A percentile compares a stretch with the other conserved stretches of the same genome.
Evolutionary conservation across 306 rosid species (phyloP).

Genomic region (Castanea sativa): DNA sequence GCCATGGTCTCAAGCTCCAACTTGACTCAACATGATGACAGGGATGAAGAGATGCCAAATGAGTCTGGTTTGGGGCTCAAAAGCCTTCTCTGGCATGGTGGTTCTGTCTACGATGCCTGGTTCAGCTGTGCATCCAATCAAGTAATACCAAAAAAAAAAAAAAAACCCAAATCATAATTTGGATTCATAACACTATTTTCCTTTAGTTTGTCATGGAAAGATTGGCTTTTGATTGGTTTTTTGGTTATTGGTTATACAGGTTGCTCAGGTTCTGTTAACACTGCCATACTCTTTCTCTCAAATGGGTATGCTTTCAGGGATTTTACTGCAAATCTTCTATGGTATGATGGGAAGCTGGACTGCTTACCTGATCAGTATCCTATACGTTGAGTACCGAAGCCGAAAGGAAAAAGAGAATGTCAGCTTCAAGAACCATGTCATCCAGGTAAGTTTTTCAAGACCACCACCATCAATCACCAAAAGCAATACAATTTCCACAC

Average conservation of each 20-base stretch:
- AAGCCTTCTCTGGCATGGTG: slow-evolving; percentile 87
- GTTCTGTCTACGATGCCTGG: slow-evolving; percentile 96
- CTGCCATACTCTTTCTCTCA: slow-evolving; percentile 91
- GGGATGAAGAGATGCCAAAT: slow-evolving; percentile 51
- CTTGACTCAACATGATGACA: slow-evolving; percentile 47
- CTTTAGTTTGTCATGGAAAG: neutral
- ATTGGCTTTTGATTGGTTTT: neutral
- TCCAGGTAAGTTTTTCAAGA: slow-evolving; percentile 56
- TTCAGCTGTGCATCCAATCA: slow-evolving; percentile 96
- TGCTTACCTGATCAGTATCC: slow-evolving; percentile 87
- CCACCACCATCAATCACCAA: neutral
- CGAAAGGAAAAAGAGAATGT: slow-evolving; percentile 85
- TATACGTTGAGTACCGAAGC: slow-evolving; percentile 80
- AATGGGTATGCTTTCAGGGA: slow-evolving; percentile 80
- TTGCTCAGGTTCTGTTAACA: slow-evolving; percentile 91
- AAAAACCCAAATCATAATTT: slow-evolving; percentile 5
- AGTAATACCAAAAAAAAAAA: slow-evolving; percentile 33
- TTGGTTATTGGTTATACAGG: slow-evolving; percentile 42
- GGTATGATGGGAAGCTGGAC: slow-evolving; percentile 98
- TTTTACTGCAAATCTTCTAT: slow-evolving; percentile 74
- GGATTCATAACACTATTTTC: slow-evolving; percentile 3
- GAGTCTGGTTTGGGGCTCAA: slow-evolving; percentile 39
- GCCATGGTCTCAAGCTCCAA: slow-evolving; percentile 53
- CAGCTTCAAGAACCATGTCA: slow-evolving; percentile 95
- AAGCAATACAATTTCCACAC: neutral